A percentile compares a stretch with the other conserved stretches of the same genome.
These are phyloP conservation scores for Aureobasidium namibiae DNA, from an alignment of 2,329 filamentous ascomycete genomes.

Conservation along the genomic window DNA sequence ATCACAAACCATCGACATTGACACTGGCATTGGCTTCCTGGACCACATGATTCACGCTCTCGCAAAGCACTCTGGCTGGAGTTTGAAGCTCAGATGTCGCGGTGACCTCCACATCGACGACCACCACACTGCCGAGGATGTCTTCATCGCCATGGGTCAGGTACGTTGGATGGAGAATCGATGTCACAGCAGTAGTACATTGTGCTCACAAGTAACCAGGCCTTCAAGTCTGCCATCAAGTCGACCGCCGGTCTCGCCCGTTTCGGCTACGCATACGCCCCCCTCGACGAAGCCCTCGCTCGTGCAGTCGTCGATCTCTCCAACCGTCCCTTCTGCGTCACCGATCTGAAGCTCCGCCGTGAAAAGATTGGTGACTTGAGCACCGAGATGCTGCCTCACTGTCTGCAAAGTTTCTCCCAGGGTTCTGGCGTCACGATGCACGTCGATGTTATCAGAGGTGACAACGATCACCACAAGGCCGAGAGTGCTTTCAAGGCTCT, in stretches of 20 bases:
- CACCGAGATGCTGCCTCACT: conserved; percentile 96
- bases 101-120: conserved; percentile 96
- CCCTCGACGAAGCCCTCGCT: conserved; percentile 89
- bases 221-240: conserved; percentile 74
- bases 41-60: conserved; percentile 98
- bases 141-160: conserved; percentile 77
- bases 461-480: conserved; percentile 92
- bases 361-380: conserved; percentile 92
- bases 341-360: conserved; percentile 74
- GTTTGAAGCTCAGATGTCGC: conserved; percentile 69
- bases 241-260: conserved; percentile 73
- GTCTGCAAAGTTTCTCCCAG: conserved; percentile 87
- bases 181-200: neutral
- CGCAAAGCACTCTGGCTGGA: conserved; percentile 94
- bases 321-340: conserved; percentile 78
- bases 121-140: conserved; percentile 96
- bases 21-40: conserved; percentile 93
- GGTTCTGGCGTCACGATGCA: conserved; percentile 87
- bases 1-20: conserved; percentile 76
- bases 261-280: conserved; percentile 86
- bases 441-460: conserved; percentile 81
- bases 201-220: conserved; percentile 27
- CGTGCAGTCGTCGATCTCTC: conserved; percentile 91
- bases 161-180: conserved; percentile 19
- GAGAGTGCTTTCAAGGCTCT: conserved; percentile 97